A percentile compares a stretch with the other conserved stretches of the same genome.
Conservation (phyloP, 2,329 filamentous ascomycete species). For the Neophaeococcomyces mojaviensis region DNA sequence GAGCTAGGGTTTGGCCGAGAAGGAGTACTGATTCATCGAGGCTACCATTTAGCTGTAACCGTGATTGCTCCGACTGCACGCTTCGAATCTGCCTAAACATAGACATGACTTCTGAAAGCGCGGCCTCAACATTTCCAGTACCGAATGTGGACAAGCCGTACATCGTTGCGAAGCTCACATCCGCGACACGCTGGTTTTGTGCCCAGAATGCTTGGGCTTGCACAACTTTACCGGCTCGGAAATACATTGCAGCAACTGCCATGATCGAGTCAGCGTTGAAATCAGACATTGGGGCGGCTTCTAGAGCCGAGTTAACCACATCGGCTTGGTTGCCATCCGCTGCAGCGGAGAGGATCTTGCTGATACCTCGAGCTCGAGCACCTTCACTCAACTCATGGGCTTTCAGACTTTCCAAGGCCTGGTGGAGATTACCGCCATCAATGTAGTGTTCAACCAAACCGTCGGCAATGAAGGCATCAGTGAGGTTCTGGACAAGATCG, state of each 20-base stretch:
- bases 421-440: conserved; percentile 59
- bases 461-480: conserved; percentile 61
- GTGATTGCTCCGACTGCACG: conserved; percentile 38
- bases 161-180: conserved; percentile 65
- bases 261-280: conserved; percentile 54
- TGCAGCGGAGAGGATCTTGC: conserved; percentile 65
- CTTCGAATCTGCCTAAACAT: conserved; percentile 82
- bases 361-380: conserved; percentile 57
- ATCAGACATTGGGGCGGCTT: conserved; percentile 45
- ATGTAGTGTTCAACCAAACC: conserved; percentile 76
- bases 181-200: conserved; percentile 40
- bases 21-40: conserved; percentile 80
- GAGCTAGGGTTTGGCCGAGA: conserved; percentile 51
- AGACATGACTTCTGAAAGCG: conserved; percentile 66
- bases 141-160: conserved; percentile 82
- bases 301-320: conserved; percentile 61
- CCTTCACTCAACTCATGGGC: conserved; percentile 47
- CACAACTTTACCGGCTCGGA: conserved; percentile 72
- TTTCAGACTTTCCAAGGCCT: conserved; percentile 59
- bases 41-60: conserved; percentile 55
- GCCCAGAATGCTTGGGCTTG: conserved; percentile 74
- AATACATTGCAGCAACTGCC: conserved; percentile 77
- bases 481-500: conserved; percentile 57
- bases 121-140: conserved; percentile 76
- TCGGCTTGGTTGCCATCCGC: conserved; percentile 69